Evolutionary conservation across 345 rosid species (phyloP).

Genomic region (Eucalyptus erythrocorys): DNA sequence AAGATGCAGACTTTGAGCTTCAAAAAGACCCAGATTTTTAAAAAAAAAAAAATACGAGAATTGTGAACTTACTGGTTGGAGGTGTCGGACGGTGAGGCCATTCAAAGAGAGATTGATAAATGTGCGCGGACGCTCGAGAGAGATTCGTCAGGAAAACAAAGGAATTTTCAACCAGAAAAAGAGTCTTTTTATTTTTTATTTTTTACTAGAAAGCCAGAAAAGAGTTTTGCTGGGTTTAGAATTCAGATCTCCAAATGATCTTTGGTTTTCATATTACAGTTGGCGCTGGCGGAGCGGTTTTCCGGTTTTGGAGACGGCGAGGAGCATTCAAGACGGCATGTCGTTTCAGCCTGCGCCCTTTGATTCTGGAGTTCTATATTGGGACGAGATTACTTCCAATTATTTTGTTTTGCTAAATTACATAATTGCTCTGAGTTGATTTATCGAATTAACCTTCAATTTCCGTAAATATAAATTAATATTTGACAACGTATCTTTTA

Average conservation of each 20-base stretch:
- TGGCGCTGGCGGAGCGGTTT: background rate
- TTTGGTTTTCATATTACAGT: background rate
- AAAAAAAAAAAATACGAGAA: background rate
- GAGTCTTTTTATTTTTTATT: no score
- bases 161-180: background rate
- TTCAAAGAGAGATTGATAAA: background rate
- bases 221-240: background rate
- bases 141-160: background rate
- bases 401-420: background rate
- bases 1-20: background rate
- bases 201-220: no score
- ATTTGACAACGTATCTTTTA: background rate
- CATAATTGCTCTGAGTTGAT: background rate
- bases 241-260: background rate
- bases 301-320: background rate
- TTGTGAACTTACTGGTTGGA: background rate
- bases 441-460: background rate
- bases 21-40: background rate
- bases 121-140: background rate
- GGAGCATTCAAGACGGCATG: background rate
- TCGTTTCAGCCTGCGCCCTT: background rate
- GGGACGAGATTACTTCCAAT: background rate
- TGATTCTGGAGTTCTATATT: background rate
- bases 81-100: background rate
- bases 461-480: background rate